Base-by-base conservation (phyloP, 2,329 filamentous ascomycete genomes). In the Hypoxylon sp. region DNA sequence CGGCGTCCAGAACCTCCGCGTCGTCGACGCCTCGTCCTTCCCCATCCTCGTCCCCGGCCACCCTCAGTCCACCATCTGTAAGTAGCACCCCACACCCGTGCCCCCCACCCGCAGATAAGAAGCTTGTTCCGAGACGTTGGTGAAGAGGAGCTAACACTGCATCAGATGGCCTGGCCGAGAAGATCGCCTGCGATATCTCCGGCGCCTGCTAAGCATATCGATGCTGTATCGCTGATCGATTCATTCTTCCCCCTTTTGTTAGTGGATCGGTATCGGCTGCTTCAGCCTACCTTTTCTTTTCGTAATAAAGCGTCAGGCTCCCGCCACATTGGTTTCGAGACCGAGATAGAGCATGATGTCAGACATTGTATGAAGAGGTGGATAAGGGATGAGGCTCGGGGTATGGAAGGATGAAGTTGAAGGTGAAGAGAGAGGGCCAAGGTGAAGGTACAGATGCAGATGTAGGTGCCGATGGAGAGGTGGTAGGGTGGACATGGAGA, bases 1-100 rank as follows among this genome's bases (percentile, higher is more conserved):
- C 27, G 83, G 82, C 3, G 79, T 84, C 0, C 62, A 73, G 5
- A 77, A 78, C 0, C 70, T 87, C 47, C 75, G 84, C 18, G 83
- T 86, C 11, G 83, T 87, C 3, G 84, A 87, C 72, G 83, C 82
- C 8, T 63, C 65, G 11, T 58, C 66, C 6, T 67, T 71, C 37
- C 64, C 69, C 0, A 43, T 70, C 9, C 46, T 71, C 18, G 63
- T 63, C 4, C 67, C 68, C 7, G 68, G 69, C 13, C 67, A 70
- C 27, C 69, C 69, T 2, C 55, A 65, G 43, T 57, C 65, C 0
- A 67, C 63, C 1, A 52, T 70, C 0, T 70, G 67, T 55, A 63
- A 63, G 38, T 65, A 40, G 6, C 15, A 20, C 18, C 18, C 11
- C 13, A 23, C 5, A 6, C n/a, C n/a, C n/a, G n/a, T n/a, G n/a